Base-by-base conservation (phyloP, 352 stramenopile species). In the Globisporangium acanthophoron region DNA sequence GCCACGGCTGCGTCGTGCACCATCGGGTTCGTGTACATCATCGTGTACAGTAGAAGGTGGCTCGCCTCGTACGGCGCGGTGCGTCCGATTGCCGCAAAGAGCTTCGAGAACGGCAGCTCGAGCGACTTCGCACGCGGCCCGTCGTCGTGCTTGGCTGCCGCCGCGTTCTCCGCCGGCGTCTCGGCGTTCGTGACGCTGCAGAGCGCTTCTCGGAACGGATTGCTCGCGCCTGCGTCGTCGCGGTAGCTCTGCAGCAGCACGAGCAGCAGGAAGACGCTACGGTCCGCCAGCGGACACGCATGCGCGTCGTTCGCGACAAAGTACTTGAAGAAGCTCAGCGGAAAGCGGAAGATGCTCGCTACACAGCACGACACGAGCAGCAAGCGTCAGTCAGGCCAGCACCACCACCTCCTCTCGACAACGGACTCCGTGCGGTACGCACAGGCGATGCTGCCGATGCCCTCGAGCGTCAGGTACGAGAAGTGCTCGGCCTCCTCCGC, bases 41-140 rank as follows among this genome's bases (percentile, higher is more conserved):
- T 52, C 33, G 82, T 85, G 64, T 94, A 94, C 24, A 94, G 51
- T 56, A 94, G 67, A 44, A 90, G 58, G 59, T 88, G 78, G 16
- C 75, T 85, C 3, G 76, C 66, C 56, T 94, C 84, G 58, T 80
- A 90, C 18, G 76, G 67, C 15, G 74, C 75, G 11, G 79, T 80
- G 40, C 67, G 67, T 0, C 81, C 81, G 31, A 88, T 31, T 5
- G 78, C 62, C 20, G 65, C 56, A 50, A 89, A 82, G 7, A 94
- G 55, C 52, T 82, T 65, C 16, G 70, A 73, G 56, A 76, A 90
- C 37, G 71, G 58, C 3, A 90, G 40, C 44, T 71, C 59, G n/a
- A 66, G 39, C 24, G 68, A 13, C n/a, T 74, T 75, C 24, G 45
- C 15, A 16, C 64, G 53, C 31, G 40, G 50, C 29, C 55, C 55